Base-by-base conservation (phyloP, 2,329 filamentous ascomycete species). In the Alternaria novae-zelandiae region DNA sequence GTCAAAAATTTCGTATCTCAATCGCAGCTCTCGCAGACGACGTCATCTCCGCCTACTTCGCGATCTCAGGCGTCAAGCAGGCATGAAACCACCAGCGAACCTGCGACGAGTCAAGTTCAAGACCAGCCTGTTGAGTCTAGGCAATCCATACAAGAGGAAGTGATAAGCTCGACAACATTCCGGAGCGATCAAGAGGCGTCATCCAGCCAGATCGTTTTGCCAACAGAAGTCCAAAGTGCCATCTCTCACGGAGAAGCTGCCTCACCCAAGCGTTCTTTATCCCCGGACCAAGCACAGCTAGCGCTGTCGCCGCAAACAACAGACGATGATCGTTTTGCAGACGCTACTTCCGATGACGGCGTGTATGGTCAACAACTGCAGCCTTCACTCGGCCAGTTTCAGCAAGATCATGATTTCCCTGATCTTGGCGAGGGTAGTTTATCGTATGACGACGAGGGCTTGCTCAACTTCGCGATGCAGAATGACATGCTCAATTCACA, bases 1-100 rank as follows among this genome's bases (percentile, higher is more conserved):
- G 87, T 88, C 17, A 88, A 88, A 50, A 85, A 88, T 43, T 91
- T 92, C 61, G 87, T 88, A 5, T 84, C 84, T 10, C 78, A 90
- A 43, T 85, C 86, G 11, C 84, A 84, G 45, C 87, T 87, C 5
- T 86, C 88, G 2, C 86, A 87, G 2, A 81, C 87, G 2, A 81
- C 87, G 68, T 85, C 85, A 6, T 90, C 89, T 2, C 88, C 90
- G 3, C 79, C 82, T 6, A 82, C 84, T 61, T 83, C 83, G 5
- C 81, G 80, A 53, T 87, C 86, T 2, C 71, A 77, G 21, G 45
- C 70, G 11, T 74, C 74, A 3, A 68, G 65, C 13, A 70, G 64
- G 54, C 71, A 67, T 5, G 65, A 56, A 55, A 30, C 61, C 12
- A 57, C 63, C 25, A 73, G 72, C 50, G 70, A 74, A 26, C 64